A percentile compares a stretch with the other conserved stretches of the same genome.
Evolutionary conservation across 164 flowering plant species (phyloP).

Genomic region (Vitis rotundifolia): DNA sequence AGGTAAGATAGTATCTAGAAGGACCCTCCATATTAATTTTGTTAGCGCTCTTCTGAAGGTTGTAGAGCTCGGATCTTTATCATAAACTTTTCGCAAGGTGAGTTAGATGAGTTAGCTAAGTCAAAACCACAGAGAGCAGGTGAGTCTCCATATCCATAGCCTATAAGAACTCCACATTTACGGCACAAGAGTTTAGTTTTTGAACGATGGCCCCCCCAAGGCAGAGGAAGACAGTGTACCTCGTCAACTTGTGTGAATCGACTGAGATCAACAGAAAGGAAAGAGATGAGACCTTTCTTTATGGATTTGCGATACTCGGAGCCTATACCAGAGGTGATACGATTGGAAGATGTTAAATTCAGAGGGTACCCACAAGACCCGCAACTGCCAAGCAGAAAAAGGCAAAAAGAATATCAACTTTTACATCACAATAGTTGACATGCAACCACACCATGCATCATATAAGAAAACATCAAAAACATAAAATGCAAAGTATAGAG

Average conservation of each 20-base stretch:
- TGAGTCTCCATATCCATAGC: slow-evolving; percentile 59
- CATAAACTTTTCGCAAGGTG: slow-evolving; percentile 43
- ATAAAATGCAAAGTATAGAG: background rate
- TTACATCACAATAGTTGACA: background rate
- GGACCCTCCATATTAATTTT: slow-evolving; percentile 15
- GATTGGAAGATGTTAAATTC: slow-evolving; percentile 54
- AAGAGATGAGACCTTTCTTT: slow-evolving; percentile 59
- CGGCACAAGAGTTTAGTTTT: slow-evolving; percentile 69
- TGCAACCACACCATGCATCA: background rate
- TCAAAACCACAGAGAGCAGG: slow-evolving; percentile 48
- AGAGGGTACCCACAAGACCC: slow-evolving; percentile 68
- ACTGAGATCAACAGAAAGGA: slow-evolving; percentile 54
- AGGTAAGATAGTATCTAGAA: slow-evolving; percentile 19
- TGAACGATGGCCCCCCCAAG: slow-evolving; percentile 43
- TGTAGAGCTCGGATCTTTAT: slow-evolving; percentile 58
- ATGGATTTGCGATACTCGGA: slow-evolving; percentile 53
- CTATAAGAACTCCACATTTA: slow-evolving; percentile 56
- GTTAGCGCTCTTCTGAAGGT: slow-evolving; percentile 38
- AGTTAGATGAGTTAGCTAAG: slow-evolving; percentile 33
- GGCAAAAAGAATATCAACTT: background rate
- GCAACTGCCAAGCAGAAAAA: slow-evolving; percentile 41
- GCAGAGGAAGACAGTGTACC: slow-evolving; percentile 52
- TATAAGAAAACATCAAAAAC: background rate
- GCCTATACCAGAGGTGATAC: slow-evolving; percentile 42
- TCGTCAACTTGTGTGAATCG: slow-evolving; percentile 69